Percentiles rank a stretch among this genome's conserved stretches.
These are phyloP conservation scores for Urochloa ruziziensis DNA, from an alignment of 176 grass and related monocot genomes.

Conservation along the genomic window DNA sequence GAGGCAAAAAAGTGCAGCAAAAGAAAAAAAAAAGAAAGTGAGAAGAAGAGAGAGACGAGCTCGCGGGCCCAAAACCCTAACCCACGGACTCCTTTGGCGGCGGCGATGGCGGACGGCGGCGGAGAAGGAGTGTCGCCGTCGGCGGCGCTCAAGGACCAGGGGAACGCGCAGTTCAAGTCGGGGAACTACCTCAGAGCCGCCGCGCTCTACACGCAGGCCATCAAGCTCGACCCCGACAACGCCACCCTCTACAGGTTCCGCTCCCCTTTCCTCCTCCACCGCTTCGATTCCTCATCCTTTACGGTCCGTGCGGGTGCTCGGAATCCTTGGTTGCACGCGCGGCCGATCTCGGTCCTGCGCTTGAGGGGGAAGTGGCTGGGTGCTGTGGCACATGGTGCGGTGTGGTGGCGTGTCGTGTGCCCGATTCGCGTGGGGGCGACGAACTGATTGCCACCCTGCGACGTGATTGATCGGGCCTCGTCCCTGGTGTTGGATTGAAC, in stretches of 20 bases:
- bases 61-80: conserved; percentile 56
- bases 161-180: conserved; percentile 91
- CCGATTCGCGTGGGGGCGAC: background rate
- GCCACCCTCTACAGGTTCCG: conserved; percentile 74
- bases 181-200: conserved; percentile 92
- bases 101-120: background rate
- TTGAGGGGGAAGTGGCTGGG: background rate
- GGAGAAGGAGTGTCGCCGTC: conserved; percentile 13
- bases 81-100: conserved; percentile 14
- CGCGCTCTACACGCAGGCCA: conserved; percentile 91
- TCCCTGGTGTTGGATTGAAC: background rate
- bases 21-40: background rate
- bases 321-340: background rate
- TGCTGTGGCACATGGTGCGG: background rate
- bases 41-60: background rate
- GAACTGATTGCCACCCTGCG: background rate
- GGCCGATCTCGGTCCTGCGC: background rate
- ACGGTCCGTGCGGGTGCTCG: background rate
- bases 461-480: background rate
- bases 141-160: conserved; percentile 74
- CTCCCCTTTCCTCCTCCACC: background rate
- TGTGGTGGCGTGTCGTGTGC: background rate
- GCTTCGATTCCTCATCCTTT: background rate
- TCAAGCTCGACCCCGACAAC: conserved; percentile 87
- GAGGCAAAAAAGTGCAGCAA: no score